Conservation (phyloP, 2,329 filamentous ascomycete species). For the Juglanconis sp. region DNA sequence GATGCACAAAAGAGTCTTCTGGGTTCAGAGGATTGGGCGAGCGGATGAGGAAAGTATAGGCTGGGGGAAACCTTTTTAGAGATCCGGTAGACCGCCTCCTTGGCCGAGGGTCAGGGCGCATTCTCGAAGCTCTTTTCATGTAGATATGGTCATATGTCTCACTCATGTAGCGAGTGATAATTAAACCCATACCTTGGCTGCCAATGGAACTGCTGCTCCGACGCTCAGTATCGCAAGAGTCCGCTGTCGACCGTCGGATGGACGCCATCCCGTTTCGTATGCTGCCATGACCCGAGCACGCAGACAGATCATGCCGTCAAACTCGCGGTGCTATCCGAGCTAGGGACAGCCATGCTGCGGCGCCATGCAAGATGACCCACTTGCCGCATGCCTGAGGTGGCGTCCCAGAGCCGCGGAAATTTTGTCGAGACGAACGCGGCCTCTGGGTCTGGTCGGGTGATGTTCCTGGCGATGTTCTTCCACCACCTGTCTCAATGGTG, state of each 20-base stretch:
- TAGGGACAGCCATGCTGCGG: constrained; percentile 1
- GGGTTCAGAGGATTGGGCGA: neutral
- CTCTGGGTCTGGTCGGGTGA: neutral
- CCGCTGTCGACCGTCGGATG: neutral
- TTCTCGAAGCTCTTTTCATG: neutral
- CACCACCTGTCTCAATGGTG: constrained; percentile 1
- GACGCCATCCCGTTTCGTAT: constrained; percentile 13
- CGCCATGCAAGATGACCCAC: constrained; percentile 6
- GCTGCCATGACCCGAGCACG: constrained; percentile 9
- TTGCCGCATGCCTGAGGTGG: constrained; percentile 16
- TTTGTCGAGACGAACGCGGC: neutral
- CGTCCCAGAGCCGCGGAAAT: neutral
- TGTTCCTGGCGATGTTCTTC: constrained; percentile 5
- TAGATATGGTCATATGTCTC: neutral
- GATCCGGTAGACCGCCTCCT: constrained; percentile 1
- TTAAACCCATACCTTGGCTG: neutral
- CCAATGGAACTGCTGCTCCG: neutral
- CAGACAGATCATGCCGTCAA: constrained; percentile 7
- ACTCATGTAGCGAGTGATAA: constrained; percentile 4
- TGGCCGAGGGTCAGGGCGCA: neutral
- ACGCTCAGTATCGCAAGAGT: neutral
- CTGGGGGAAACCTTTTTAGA: neutral
- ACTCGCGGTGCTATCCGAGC: constrained; percentile 15
- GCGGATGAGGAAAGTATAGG: neutral
- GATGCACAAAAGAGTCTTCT: neutral